Evolutionary conservation across 208 protist genomes (phyloP).

Genomic region (Wallacemonas collosoma): DNA sequence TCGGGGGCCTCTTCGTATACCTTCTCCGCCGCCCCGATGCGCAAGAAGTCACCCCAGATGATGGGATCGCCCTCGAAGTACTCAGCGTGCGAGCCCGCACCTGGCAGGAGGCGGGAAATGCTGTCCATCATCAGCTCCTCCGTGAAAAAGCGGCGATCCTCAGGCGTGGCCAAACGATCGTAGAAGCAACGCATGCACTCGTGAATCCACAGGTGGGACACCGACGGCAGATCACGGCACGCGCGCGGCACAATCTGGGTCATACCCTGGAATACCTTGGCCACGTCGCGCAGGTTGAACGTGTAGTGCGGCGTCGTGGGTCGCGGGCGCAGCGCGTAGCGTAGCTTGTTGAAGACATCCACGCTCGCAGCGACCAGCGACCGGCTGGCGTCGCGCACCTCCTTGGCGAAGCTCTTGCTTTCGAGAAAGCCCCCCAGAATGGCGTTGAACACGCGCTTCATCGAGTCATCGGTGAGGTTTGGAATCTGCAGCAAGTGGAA

Average conservation of each 20-base stretch:
- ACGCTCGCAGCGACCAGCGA: conserved; percentile 86
- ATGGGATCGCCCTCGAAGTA: conserved; percentile 74
- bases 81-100: conserved; percentile 51
- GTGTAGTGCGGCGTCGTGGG: conserved; percentile 98
- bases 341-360: conserved; percentile 93
- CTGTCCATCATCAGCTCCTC: conserved; percentile 90
- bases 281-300: conserved; percentile 98
- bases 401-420: conserved; percentile 78
- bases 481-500: conserved; percentile 96
- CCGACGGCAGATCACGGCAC: conserved; percentile 57
- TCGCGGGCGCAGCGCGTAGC: conserved; percentile 92
- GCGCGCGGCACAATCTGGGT: conserved; percentile 91
- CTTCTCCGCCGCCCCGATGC: conserved; percentile 81
- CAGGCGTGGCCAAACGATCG: conserved; percentile 95
- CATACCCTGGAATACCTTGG: conserved; percentile 96
- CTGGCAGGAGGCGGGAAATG: conserved; percentile 68
- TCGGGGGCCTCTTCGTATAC: conserved; percentile 92
- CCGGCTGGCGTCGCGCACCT: conserved; percentile 71
- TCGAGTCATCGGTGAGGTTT: conserved; percentile 92
- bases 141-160: conserved; percentile 93
- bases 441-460: conserved; percentile 94
- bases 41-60: conserved; percentile 95
- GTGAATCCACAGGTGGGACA: conserved; percentile 95
- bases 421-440: conserved; percentile 94
- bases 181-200: conserved; percentile 96